Evolutionary conservation across 352 stramenopile species (phyloP).

Genomic region (Pythium insidiosum): DNA sequence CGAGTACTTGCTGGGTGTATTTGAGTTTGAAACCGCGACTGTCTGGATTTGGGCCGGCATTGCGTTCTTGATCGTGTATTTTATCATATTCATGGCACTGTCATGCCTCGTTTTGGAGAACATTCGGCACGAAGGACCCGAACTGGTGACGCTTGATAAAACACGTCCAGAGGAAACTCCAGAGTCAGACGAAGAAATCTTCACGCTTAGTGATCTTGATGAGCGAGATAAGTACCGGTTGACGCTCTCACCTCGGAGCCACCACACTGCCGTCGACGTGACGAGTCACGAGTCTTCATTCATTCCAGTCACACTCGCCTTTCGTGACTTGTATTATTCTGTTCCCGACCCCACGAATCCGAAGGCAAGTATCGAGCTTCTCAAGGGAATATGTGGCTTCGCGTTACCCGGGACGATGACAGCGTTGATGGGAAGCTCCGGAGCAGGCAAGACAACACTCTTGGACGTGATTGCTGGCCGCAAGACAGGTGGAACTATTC

Average conservation of each 20-base stretch:
- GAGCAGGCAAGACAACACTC: conserved; percentile 16
- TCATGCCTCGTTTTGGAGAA: conserved; percentile 29
- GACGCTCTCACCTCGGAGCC: too few species aligned
- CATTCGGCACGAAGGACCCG: conserved; percentile 13
- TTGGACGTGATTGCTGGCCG: conserved; percentile 15
- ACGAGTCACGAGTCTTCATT: conserved; percentile 30
- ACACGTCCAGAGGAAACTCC: not conserved
- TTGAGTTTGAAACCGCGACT: conserved; percentile 27
- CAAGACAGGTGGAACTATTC: conserved; percentile 69
- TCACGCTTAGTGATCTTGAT: conserved; percentile 44
- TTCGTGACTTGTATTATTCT: conserved; percentile 15
- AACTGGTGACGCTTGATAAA: not conserved
- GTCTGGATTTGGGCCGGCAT: conserved; percentile 30
- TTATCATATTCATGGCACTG: conserved; percentile 21
- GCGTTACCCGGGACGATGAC: conserved; percentile 18
- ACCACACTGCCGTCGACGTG: too few species aligned
- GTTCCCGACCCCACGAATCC: not conserved
- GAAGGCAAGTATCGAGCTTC: conserved; percentile 7
- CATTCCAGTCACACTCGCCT: conserved; percentile 11
- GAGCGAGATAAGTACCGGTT: too few species aligned
- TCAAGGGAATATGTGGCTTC: conserved; percentile 17
- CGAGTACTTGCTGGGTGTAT: conserved; percentile 20
- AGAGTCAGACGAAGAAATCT: not conserved
- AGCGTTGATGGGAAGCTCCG: conserved; percentile 26
- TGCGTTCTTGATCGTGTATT: conserved; percentile 23